Base-by-base conservation (phyloP, 2,329 filamentous ascomycete genomes). In the Pestalotiopsis sp. region DNA sequence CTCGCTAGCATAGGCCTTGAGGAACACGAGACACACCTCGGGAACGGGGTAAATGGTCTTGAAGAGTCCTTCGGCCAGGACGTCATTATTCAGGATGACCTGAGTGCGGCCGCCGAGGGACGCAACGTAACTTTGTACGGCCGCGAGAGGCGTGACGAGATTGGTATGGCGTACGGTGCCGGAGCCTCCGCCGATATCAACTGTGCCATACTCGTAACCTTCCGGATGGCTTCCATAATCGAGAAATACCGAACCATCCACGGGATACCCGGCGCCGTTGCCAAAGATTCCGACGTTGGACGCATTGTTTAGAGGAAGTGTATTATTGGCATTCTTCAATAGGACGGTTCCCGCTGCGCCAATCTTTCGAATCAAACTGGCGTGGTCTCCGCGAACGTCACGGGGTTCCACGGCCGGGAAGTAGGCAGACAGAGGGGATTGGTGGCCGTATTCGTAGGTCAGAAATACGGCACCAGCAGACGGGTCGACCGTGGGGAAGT, bases 321-420 rank as follows among this genome's bases (percentile, higher is more conserved):
- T 76, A 11, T 80, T 78, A 66, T 83, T 81, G 1, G 72, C 74
- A 68, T 90, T 89, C 80, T 92, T 92, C 27, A 92, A 81, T 25
- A 98, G 84, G 6, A 98, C 94, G 2, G 92, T 94, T 14, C 93
- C 94, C 79, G 92, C 92, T 65, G 92, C 91, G 14, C 89, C 94
- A 66, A 93, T 87, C 73, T 93, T 87, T 41, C 94, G 91, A 71
- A 97, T 95, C 65, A 93, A 81, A 25, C 81, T 77, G 59, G 84
- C 90, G 77, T 98, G 94, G 68, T 95, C 85, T 52, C 81, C 87
- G 66, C 91, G 93, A 17, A 97, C 95, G 76, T 98, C 91, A 27
- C 97, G 88, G 72, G 94, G 93, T 73, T 27, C 90, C 91, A 86
- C 66, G 88, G 86, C 73, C 86, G 88, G 66, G 87, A 88, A 84